Base-by-base conservation (phyloP, 2,329 filamentous ascomycete genomes). In the Exophiala mesophila region DNA sequence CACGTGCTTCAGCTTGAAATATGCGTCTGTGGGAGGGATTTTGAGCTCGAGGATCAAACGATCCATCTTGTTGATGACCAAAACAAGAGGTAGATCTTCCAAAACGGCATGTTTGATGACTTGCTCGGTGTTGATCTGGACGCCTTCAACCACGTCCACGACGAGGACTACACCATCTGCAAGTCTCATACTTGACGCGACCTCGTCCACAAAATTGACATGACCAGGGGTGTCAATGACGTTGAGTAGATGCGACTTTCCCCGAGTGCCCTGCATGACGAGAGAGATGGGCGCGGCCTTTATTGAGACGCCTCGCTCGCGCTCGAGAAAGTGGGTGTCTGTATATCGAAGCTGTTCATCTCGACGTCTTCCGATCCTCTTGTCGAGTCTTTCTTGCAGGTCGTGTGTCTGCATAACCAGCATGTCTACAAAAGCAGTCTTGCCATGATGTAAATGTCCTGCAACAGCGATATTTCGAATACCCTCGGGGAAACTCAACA, bases 1-100 rank as follows among this genome's bases (percentile, higher is more conserved):
- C n/a, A 96, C 88, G 63, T 97, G 89, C 68, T 96, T 97, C 41
- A 98, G 73, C 73, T 98, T 98, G 74, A 96, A 97, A 69, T 98
- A 98, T 9, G 92, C 92, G 61, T 98, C 92, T 53, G 82, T 87
- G 2, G 92, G 92, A 2, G 92, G 92, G 10, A 98, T 75, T 63
- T 94, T 94, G 37, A 98, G 73, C 67, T 98, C 92, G 33, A 98
- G 68, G 49, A 98, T 95, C 47, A 98, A 70, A 17, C 92, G 82
- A 58, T 98, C 92, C 80, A 98, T 84, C 70, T 98, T 98, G 75
- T 97, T 98, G 67, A 98, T 77, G 42, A 98, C 80, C 48, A 98
- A 71, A 1, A 88, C 92, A 55, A 98, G 68, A 1, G 92, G 90
- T 3, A 97, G 73, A 56, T 88, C 86, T 62, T 96, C 87, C 19